Evolutionary conservation across 179 eudicot genomes (phyloP).

Genomic region (Beta macrorhiza): DNA sequence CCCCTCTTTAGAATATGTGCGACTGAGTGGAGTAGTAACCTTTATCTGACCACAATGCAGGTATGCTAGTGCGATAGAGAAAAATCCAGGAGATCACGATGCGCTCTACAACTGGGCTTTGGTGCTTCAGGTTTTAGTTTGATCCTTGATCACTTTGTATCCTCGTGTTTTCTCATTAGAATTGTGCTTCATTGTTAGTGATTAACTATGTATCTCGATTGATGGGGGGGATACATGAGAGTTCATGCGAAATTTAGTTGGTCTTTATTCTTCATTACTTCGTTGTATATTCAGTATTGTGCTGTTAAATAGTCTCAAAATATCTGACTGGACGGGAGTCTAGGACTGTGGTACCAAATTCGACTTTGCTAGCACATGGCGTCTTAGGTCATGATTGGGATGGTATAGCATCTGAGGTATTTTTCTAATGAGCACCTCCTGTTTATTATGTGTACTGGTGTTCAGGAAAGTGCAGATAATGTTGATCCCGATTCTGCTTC

Average conservation of each 20-base stretch:
- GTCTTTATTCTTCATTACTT: neutral
- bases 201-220: neutral
- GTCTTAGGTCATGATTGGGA: neutral
- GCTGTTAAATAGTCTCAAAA: neutral
- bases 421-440: slow-evolving; percentile 4
- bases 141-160: neutral
- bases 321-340: neutral
- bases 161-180: neutral
- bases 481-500: slow-evolving; percentile 84
- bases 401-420: neutral
- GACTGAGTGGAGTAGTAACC: neutral
- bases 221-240: neutral
- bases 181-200: neutral
- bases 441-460: slow-evolving; percentile 2
- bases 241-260: neutral
- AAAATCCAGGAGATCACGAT: slow-evolving; percentile 92
- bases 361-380: neutral
- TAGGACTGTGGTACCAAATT: neutral
- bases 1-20: neutral
- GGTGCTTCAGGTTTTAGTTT: slow-evolving; percentile 77
- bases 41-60: slow-evolving; percentile 36
- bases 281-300: neutral
- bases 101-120: slow-evolving; percentile 97
- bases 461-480: slow-evolving; percentile 98
- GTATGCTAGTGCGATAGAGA: slow-evolving; percentile 81